Conservation (phyloP, 1,139 yeast species). For the Arxiozyma slooffiae region DNA sequence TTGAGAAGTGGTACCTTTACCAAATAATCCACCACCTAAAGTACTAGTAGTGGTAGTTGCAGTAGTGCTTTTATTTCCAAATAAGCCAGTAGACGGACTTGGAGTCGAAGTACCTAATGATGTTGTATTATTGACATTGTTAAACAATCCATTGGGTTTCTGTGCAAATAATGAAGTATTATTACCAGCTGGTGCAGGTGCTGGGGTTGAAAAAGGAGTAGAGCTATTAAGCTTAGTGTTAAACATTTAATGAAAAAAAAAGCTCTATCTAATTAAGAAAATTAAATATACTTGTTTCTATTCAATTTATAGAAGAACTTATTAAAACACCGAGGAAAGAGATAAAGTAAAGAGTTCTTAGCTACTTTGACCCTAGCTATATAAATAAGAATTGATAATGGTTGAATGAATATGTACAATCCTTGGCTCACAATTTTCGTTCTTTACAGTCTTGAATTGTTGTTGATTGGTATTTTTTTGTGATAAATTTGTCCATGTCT, state of each 20-base stretch:
- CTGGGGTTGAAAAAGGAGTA: conserved; percentile 29
- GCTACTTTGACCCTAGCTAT: not conserved
- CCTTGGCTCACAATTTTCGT: not conserved
- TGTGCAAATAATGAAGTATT: conserved; percentile 20
- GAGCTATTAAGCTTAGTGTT: conserved; percentile 16
- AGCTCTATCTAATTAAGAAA: not conserved
- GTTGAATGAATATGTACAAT: too few species aligned
- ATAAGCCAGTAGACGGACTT: conserved; percentile 18
- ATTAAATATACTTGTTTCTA: not conserved
- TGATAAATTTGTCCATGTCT: not conserved
- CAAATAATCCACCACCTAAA: conserved; percentile 20
- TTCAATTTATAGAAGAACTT: not conserved
- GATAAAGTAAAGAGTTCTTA: not conserved
- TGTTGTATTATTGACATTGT: conserved; percentile 9
- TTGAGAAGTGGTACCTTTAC: conserved; percentile 13
- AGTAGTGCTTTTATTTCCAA: conserved; percentile 21
- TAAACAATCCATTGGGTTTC: conserved; percentile 20
- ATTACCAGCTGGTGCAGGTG: conserved; percentile 12
- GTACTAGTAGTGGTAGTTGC: conserved; percentile 5
- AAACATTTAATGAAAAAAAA: not conserved
- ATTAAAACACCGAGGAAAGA: not conserved
- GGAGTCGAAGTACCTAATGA: conserved; percentile 21
- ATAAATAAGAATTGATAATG: not conserved
- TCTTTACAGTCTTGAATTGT: not conserved
- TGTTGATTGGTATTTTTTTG: not conserved